phyloP scores from a whole-genome alignment of 2,329 filamentous ascomycete species.

The Fusarium xyrophilum region DNA sequence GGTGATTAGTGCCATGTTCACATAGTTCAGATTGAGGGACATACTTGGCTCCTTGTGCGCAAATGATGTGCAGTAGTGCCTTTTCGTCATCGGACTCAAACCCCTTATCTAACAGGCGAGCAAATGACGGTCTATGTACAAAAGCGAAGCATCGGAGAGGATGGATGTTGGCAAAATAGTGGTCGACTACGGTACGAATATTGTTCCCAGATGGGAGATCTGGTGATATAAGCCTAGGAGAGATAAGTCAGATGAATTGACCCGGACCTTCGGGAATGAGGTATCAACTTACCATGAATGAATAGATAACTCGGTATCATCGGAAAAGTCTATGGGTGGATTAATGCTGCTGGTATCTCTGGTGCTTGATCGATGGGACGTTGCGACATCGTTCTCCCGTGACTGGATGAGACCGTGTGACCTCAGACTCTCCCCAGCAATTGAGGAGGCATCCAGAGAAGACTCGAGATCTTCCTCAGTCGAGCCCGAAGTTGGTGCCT shows the following conservation, averaged over 20 bases:
- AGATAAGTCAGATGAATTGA: slow-evolving; percentile 2
- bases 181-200: slow-evolving; percentile 48
- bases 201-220: slow-evolving; percentile 46
- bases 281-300: slow-evolving; percentile 33
- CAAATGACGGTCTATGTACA: slow-evolving; percentile 51
- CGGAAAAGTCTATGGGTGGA: slow-evolving; percentile 37
- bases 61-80: slow-evolving; percentile 48
- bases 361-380: slow-evolving; percentile 32
- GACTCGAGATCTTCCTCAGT: slow-evolving; percentile 34
- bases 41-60: slow-evolving; percentile 50
- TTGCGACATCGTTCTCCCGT: slow-evolving; percentile 33
- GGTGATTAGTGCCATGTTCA: slow-evolving; percentile 6
- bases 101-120: slow-evolving; percentile 49
- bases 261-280: not conserved
- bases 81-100: slow-evolving; percentile 48
- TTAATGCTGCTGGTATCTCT: slow-evolving; percentile 32
- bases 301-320: slow-evolving; percentile 40
- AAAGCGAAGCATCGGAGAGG: slow-evolving; percentile 52
- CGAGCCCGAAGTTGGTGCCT: slow-evolving; percentile 34
- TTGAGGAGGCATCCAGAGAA: slow-evolving; percentile 31
- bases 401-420: slow-evolving; percentile 40
- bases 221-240: slow-evolving; percentile 44
- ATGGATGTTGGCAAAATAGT: slow-evolving; percentile 51
- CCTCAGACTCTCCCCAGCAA: slow-evolving; percentile 25
- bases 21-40: not conserved